A percentile compares a stretch with the other conserved stretches of the same genome.
These are phyloP conservation scores for Paecilomyces niveus DNA, from an alignment of 2,329 filamentous ascomycete species.

Conservation along the genomic window DNA sequence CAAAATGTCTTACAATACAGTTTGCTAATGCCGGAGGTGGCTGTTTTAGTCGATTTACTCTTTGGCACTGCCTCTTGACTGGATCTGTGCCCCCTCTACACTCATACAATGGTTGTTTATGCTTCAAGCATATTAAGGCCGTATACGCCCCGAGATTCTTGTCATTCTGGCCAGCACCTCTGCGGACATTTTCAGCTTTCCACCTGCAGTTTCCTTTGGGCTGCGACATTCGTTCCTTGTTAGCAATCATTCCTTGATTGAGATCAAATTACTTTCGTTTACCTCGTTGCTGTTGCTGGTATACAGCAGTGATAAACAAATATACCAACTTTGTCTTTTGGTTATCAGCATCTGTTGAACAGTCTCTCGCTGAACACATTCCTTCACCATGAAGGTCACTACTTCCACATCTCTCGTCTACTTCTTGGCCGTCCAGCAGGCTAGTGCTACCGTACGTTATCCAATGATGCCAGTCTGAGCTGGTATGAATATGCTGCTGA, in stretches of 20 bases:
- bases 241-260: not conserved
- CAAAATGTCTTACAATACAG: conserved; percentile 11
- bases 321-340: not conserved
- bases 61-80: not conserved
- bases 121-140: not conserved
- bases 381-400: conserved; percentile 15
- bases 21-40: not conserved
- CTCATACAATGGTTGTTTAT: not conserved
- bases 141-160: conserved; percentile 6
- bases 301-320: conserved; percentile 5
- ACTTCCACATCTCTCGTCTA: conserved; percentile 10
- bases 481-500: conserved; percentile 1
- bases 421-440: conserved; percentile 16
- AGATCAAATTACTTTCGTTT: not conserved
- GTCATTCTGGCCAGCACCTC: conserved; percentile 3
- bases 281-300: conserved; percentile 9
- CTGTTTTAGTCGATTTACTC: not conserved
- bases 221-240: conserved; percentile 33
- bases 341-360: conserved; percentile 1
- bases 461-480: not conserved
- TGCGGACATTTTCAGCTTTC: conserved; percentile 11
- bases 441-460: conserved; percentile 15
- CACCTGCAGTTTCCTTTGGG: conserved; percentile 14
- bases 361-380: conserved; percentile 2
- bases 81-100: not conserved